Conservation (phyloP, 768 basidiomycete genomes). For the Multifurca ochricompacta region DNA sequence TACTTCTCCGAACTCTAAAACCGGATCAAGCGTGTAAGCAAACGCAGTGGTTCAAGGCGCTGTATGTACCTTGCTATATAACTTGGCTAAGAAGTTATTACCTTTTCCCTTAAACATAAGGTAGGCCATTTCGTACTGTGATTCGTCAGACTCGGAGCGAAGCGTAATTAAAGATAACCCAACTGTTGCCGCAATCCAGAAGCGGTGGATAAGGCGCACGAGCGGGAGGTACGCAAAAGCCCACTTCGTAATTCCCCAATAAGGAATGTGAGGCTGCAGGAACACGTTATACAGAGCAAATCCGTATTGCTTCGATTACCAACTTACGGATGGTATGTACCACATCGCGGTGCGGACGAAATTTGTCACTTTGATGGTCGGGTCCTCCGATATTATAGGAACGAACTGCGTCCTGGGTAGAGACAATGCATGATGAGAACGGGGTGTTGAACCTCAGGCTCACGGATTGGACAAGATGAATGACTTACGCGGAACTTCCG, state of each 20-base stretch:
- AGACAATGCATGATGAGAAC: neutral
- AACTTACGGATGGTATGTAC: slow-evolving; percentile 40
- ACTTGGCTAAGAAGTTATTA: neutral
- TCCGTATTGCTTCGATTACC: no score
- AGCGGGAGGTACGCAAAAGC: slow-evolving; percentile 46
- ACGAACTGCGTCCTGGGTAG: slow-evolving; percentile 36
- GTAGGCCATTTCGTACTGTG: neutral
- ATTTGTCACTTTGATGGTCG: slow-evolving; percentile 43
- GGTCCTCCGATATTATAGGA: slow-evolving; percentile 42
- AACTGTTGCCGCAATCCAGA: slow-evolving; percentile 40
- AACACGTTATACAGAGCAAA: neutral
- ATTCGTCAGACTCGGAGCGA: neutral
- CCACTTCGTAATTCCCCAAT: slow-evolving; percentile 40
- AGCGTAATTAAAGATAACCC: slow-evolving; percentile 10
- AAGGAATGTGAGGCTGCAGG: slow-evolving; percentile 28
- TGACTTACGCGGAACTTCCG: slow-evolving; percentile 45
- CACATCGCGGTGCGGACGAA: slow-evolving; percentile 51
- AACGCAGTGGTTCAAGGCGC: neutral
- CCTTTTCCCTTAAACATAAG: slow-evolving; percentile 1
- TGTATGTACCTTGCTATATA: neutral
- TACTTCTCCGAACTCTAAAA: slow-evolving; percentile 35
- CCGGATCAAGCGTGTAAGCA: neutral
- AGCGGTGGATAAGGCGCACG: slow-evolving; percentile 38
- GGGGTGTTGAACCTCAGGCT: no score
- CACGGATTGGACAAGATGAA: neutral